Percentiles rank a stretch among this genome's conserved stretches.
Evolutionary conservation across 2,329 filamentous ascomycete genomes (phyloP).

Genomic region (Aspergillus novofumigatus): DNA sequence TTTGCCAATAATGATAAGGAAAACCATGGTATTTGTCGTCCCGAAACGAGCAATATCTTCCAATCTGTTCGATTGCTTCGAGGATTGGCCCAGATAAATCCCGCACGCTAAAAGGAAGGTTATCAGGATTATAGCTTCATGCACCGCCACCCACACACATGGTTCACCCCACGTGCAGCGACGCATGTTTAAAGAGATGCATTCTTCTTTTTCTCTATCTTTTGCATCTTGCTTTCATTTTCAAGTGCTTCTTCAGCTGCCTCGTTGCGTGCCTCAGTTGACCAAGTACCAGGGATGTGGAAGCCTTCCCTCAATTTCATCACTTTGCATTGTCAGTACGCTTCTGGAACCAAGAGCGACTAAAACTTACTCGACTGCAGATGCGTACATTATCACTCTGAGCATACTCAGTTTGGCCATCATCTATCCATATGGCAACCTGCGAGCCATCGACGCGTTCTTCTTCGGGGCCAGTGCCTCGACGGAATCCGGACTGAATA

Average conservation of each 20-base stretch:
- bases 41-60: too few relatives aligned
- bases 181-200: not conserved
- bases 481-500: conserved; percentile 51
- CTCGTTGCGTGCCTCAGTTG: too few relatives aligned
- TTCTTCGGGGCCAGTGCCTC: conserved; percentile 49
- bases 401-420: conserved; percentile 34
- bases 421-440: conserved; percentile 38
- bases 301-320: conserved; percentile 25
- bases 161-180: not conserved
- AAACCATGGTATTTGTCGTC: not conserved
- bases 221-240: not conserved
- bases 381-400: conserved; percentile 39
- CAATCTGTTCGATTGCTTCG: not conserved
- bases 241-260: not conserved
- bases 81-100: not conserved
- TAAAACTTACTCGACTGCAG: conserved; percentile 17
- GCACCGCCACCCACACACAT: not conserved
- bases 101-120: not conserved
- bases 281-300: conserved; percentile 14
- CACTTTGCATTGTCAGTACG: conserved; percentile 25
- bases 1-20: not conserved
- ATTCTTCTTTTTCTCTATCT: not conserved
- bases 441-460: conserved; percentile 45
- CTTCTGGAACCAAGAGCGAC: not conserved
- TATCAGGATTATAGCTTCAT: not conserved